phyloP scores from a whole-genome alignment of 2,329 filamentous ascomycete species.

The Catunica adiposa region DNA sequence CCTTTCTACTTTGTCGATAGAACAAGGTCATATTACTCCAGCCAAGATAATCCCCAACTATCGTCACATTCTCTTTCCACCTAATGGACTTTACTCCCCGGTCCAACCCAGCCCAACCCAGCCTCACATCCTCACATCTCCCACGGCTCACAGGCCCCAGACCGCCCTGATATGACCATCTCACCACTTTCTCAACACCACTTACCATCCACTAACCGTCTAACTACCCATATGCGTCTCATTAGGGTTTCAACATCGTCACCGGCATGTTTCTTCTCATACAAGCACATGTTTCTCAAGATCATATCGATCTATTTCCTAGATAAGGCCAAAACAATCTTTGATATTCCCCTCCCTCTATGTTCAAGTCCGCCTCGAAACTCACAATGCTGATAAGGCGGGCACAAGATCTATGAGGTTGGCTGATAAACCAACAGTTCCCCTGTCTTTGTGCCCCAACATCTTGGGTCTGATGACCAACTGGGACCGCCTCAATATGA shows the following conservation, averaged over 20 bases:
- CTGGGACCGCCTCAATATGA: not conserved
- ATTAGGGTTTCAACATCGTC: not conserved
- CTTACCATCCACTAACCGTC: not conserved
- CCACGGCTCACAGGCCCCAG: not conserved
- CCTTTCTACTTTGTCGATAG: no score
- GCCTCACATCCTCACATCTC: not conserved
- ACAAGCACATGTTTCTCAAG: no score
- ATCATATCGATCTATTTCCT: no score
- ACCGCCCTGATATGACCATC: not conserved
- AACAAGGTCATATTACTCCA: no score
- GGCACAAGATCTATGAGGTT: no score
- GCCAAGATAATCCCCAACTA: no score
- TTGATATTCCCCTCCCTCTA: no score
- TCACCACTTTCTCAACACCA: not conserved
- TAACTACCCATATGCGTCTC: not conserved
- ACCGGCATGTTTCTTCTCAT: not conserved
- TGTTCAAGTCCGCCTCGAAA: no score
- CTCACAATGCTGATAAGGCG: no score
- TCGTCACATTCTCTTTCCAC: no score
- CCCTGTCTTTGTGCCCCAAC: not conserved
- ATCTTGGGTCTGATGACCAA: not conserved
- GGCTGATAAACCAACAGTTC: not conserved
- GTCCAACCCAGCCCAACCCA: not conserved
- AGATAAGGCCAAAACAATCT: no score
- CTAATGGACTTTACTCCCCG: not conserved